Evolutionary conservation across 176 grass and related monocot species (phyloP), one percentile per base, ranked within the genome.

Genomic region (Pontederia paniculata): DNA sequence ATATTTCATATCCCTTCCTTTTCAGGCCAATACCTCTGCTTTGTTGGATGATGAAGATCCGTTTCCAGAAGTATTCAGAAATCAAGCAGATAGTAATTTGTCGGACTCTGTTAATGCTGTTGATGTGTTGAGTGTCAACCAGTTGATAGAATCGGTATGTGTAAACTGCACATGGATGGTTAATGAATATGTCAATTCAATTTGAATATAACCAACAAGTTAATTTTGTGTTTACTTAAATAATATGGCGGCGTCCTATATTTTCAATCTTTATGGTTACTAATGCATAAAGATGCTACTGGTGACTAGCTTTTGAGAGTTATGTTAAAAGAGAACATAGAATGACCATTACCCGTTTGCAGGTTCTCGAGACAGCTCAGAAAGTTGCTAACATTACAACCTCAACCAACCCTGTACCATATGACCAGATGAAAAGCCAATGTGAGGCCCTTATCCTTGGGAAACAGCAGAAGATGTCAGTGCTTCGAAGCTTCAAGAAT

Each of bases 381-480:
- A 73, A 88, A 73, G 86, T 84, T 23, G 69, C 80, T 45, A 91
- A 62, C 9, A 13, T 73, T 59, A 74, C 83, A 23, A 58, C 83
- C 21, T 52, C 86, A 42, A 59, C 60, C 9, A 81, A 79, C 31
- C 86, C 80, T 13, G 68, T 97, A 64, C 84, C 93, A 0, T 97
- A 90, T 7, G 80, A 91, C 66, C 86, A 98, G 74, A 91, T 98
- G 93, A 98, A 98, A 65, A 86, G 81, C 65, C 86, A 91, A 54
- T 98, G 93, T 13, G 93, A 98, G 77, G 87, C 93, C 54, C 86
- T 98, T 23, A 73, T 91, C 17, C 66, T 91, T 55, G 93, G 86
- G 55, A 91, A 98, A 19, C 80, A 98, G 66, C 83, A 91, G 50
- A 98, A 98, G 71, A 76, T 90, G 93, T 83, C 83, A 41, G 86